Base-by-base conservation (phyloP, 2,329 filamentous ascomycete species). In the Tothia fuscella region DNA sequence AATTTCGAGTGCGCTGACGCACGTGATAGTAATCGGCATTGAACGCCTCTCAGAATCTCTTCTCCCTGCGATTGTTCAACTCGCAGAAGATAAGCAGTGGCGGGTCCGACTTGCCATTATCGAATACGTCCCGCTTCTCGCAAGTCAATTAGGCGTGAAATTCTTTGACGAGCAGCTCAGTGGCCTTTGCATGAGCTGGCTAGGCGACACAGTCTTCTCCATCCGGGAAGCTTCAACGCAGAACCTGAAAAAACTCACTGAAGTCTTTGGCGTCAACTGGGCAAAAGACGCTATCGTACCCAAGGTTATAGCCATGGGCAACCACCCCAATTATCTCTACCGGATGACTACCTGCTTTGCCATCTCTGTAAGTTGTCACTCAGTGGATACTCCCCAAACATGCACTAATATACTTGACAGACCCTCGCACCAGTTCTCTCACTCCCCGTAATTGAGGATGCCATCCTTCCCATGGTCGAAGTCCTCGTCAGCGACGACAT, bases 311-410 rank as follows among this genome's bases (percentile, higher is more conserved):
- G 84, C 83, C 28, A 96, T 98, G 91, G 91, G 91, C 46, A 84
- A 86, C 58, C 91, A 98, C 61, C 86, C 89, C 47, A 98, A 98
- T 68, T 98, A 98, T 62, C 80, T 98, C 41, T 98, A 98, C 74
- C 78, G 91, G 60, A 98, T 98, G 91, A 98, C 91, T 7, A 98
- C 91, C n/a, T 96, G 89, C 68, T 98, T 98, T 62, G 91, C 91
- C 48, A 93, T 98, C 51, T 89, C 87, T 53, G 91, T 98, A 74
- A 71, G 84, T 36, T n/a, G 19, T n/a, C 21, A 7, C 25, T 29
- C 12, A 37, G 39, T 50, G 35, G 35, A 48, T 52, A 32, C 32
- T 34, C 42, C 41, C 59, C 53, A 65, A 50, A 48, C n/a, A 21
- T 38, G 3, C n/a, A 21, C 39, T 42, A 28, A 42, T 36, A 9